Evolutionary conservation across 2,329 filamentous ascomycete species (phyloP), one percentile per base, ranked within the genome.

Genomic region (Aspergillus luchuensis): DNA sequence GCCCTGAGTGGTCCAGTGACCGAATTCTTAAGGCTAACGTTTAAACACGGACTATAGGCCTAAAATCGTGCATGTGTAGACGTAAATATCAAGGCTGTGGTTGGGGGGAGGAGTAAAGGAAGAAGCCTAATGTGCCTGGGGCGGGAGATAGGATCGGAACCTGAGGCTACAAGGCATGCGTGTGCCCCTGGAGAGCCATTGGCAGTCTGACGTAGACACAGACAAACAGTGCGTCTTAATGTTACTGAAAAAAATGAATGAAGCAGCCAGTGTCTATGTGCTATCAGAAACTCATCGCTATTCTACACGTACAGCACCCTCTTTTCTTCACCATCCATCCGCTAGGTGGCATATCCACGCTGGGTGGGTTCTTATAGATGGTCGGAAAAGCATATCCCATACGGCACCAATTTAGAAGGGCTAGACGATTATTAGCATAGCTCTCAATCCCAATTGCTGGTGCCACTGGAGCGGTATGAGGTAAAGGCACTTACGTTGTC

Each of bases 401-500:
- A 58, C 54, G 15, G 45, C 54, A 62, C n/a, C 19, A 8, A 47
- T 72, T 76, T 76, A 77, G 66, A 76, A 77, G 58, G 74, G 74
- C 74, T 77, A 54, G 23, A 41, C 25, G 4, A 45, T 11, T 30
- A 62, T 75, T 52, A 75, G 72, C 56, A 64, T 38, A 4, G 1
- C 21, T 17, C 10, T 50, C 15, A 23, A 45, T 8, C 25, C 25
- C 10, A 7, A 4, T 30, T 33, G 15, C 13, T 15, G 8, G 13
- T 21, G 21, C 15, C 17, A 6, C 23, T 17, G n/a, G 10, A 30
- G 4, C 7, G 54, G 48, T 23, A 56, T 54, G 6, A 5, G 15
- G 43, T 6, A 3, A 36, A 43, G 19, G 19, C 28, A 76, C 78
- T 74, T 70, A 80, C 78, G 77, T 88, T 88, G 77, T 89, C 86